A percentile compares a stretch with the other conserved stretches of the same genome.
Evolutionary conservation across 805 yeast genomes (phyloP).

Genomic region (Yamadazyma tumulicola): DNA sequence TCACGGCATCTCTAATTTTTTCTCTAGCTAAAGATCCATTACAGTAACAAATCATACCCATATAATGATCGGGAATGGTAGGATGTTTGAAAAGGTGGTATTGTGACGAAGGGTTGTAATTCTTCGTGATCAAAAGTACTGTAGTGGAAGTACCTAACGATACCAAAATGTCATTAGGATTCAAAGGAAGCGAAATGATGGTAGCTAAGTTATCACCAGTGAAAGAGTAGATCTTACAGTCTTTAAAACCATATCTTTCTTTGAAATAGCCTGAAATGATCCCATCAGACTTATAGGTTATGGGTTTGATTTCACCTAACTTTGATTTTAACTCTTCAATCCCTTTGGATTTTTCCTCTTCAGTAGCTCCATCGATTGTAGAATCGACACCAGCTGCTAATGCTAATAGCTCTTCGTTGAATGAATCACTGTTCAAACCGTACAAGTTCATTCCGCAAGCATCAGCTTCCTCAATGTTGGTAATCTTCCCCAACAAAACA

Average conservation of each 20-base stretch:
- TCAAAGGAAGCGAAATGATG: slow-evolving; percentile 73
- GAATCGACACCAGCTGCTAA: slow-evolving; percentile 52
- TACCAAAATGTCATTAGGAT: slow-evolving; percentile 70
- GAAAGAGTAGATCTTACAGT: slow-evolving; percentile 67
- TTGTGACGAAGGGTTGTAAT: slow-evolving; percentile 72
- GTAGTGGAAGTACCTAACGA: slow-evolving; percentile 94
- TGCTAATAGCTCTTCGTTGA: slow-evolving; percentile 54
- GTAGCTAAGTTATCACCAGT: slow-evolving; percentile 94
- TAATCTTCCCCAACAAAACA: slow-evolving; percentile 60
- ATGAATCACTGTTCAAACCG: slow-evolving; percentile 57
- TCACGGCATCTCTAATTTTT: slow-evolving; percentile 60
- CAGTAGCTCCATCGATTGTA: slow-evolving; percentile 32
- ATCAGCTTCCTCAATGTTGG: slow-evolving; percentile 75
- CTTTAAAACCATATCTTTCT: slow-evolving; percentile 58
- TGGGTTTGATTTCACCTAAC: slow-evolving; percentile 51
- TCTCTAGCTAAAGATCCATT: slow-evolving; percentile 90
- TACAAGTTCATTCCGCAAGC: slow-evolving; percentile 93
- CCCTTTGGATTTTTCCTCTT: slow-evolving; percentile 21
- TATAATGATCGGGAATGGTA: slow-evolving; percentile 66
- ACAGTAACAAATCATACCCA: slow-evolving; percentile 95
- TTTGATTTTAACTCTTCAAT: slow-evolving; percentile 44
- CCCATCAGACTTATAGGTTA: slow-evolving; percentile 51
- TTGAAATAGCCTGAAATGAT: slow-evolving; percentile 57
- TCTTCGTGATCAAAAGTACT: slow-evolving; percentile 73
- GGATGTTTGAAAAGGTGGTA: slow-evolving; percentile 89